Percentiles rank a stretch among this genome's conserved stretches.
Evolutionary conservation across 2,329 filamentous ascomycete species (phyloP).

Genomic region (Zelopaecilomyces penicillatus): DNA sequence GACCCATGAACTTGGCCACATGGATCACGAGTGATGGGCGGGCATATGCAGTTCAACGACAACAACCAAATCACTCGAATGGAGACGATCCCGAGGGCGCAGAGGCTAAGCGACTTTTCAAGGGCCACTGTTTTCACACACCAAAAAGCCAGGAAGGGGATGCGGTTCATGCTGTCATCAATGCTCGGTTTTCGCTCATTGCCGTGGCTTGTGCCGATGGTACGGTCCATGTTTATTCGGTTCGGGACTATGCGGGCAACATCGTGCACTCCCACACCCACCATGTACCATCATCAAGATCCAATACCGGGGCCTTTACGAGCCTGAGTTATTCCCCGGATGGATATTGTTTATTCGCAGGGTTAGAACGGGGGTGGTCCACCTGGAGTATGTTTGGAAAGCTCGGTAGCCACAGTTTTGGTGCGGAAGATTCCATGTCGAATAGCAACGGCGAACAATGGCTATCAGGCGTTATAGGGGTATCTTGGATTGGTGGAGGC

Average conservation of each 20-base stretch:
- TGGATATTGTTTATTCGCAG: constrained; percentile 91
- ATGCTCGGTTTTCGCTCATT: constrained; percentile 89
- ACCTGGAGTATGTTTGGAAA: constrained; percentile 98
- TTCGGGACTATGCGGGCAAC: constrained; percentile 87
- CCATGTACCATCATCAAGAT: constrained; percentile 56
- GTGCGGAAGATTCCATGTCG: constrained; percentile 55
- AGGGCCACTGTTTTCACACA: constrained; percentile 82
- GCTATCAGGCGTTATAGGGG: constrained; percentile 70
- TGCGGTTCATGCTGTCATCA: constrained; percentile 73
- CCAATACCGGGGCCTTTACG: constrained; percentile 61
- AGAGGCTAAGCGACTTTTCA: constrained; percentile 63
- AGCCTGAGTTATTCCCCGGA: constrained; percentile 84
- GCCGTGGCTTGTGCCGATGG: constrained; percentile 78
- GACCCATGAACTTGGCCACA: constrained; percentile 90
- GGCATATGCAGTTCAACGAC: constrained; percentile 83
- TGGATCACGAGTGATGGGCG: constrained; percentile 87
- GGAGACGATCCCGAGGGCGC: constrained; percentile 33
- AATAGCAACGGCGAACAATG: constrained; percentile 68
- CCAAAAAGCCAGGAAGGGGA: constrained; percentile 51
- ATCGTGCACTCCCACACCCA: constrained; percentile 81
- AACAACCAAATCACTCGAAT: constrained; percentile 30
- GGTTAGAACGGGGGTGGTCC: constrained; percentile 87
- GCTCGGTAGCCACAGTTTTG: constrained; percentile 75
- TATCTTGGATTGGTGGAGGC: constrained; percentile 80
- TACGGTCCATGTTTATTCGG: constrained; percentile 79